Evolutionary conservation across 2,329 filamentous ascomycete species (phyloP), one percentile per base, ranked within the genome.

Genomic region (Cladosporium sp.): DNA sequence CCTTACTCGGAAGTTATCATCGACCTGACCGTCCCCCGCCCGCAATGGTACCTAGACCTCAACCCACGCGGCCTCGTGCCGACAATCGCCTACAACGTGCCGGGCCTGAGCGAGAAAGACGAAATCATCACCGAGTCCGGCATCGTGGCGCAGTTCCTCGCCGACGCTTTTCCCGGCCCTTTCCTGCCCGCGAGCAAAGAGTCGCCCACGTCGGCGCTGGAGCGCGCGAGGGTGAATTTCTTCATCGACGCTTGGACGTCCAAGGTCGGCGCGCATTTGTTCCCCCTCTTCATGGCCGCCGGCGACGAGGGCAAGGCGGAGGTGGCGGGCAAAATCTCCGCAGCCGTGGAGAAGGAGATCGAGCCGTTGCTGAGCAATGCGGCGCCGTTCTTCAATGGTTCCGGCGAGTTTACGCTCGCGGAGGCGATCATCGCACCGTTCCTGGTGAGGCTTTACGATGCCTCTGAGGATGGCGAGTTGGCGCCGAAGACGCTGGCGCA

Each of bases 31-130:
- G 78, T 69, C 8, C 88, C 88, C 0, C 82, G 88, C 8, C 82
- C 85, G 22, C 73, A 80, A 32, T 88, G 84, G 74, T 93, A 92
- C 65, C 78, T 93, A 7, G 74, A 84, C 45, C 72, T 93, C 64
- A 91, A 92, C 72, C 87, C 88, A 57, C 82, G 87, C 51, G 89
- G 89, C 12, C 80, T 90, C 3, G 87, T 93, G 4, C 88, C 89
- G 1, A 72, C 82, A 0, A 70, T 93, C 50, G 77, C 79, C 19
- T 85, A 86, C 73, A 76, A 82, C 55, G 57, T 64, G 8, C 77
- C 75, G 54, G 66, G 62, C 22, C 19, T 61, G 9, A 43, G 66
- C n/a, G 65, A 71, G 32, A 27, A 27, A 27, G 68, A 71, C 32
- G 76, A 86, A 55, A 84, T 88, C 64, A 75, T 93, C 62, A 82